Percentiles rank a stretch among this genome's conserved stretches.
Evolutionary conservation across 345 rosid species (phyloP).

Genomic region (Citrus hindsii): DNA sequence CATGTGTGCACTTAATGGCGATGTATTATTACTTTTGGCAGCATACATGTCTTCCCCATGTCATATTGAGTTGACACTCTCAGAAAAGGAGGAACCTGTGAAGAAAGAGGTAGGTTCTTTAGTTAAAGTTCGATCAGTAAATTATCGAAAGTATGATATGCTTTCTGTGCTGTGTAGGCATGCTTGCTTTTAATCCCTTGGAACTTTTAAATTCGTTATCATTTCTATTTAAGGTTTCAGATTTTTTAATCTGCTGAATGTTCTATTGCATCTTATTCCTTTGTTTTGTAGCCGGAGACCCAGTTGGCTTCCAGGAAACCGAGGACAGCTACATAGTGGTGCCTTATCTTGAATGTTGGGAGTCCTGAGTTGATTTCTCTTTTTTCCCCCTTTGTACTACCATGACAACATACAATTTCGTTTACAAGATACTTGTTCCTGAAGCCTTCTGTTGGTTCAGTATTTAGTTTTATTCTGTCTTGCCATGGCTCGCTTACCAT

Average conservation of each 20-base stretch:
- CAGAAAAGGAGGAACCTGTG: conserved; percentile 70
- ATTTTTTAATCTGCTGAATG: not conserved
- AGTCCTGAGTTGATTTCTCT: not conserved
- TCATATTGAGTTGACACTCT: conserved; percentile 61
- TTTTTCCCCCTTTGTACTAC: not conserved
- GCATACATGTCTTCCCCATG: conserved; percentile 83
- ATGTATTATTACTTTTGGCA: conserved; percentile 21
- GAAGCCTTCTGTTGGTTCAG: not conserved
- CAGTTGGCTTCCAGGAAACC: conserved; percentile 49
- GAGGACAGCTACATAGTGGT: conserved; percentile 24
- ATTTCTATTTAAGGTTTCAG: not conserved
- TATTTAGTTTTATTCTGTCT: not conserved
- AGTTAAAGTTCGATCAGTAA: not conserved
- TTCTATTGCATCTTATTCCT: not conserved
- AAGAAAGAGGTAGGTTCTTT: conserved; percentile 49
- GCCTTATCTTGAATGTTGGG: conserved; percentile 20
- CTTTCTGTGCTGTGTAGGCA: not conserved
- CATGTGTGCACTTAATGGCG: not conserved
- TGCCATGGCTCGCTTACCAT: not conserved
- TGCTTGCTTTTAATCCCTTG: not conserved
- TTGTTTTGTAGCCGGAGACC: conserved; percentile 51
- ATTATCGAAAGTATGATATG: not conserved
- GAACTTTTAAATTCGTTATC: not conserved
- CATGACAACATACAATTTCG: conserved; percentile 1
- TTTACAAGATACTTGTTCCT: not conserved